phyloP scores from a whole-genome alignment of 2,329 filamentous ascomycete species.

The Sarocladium brachiariae region DNA sequence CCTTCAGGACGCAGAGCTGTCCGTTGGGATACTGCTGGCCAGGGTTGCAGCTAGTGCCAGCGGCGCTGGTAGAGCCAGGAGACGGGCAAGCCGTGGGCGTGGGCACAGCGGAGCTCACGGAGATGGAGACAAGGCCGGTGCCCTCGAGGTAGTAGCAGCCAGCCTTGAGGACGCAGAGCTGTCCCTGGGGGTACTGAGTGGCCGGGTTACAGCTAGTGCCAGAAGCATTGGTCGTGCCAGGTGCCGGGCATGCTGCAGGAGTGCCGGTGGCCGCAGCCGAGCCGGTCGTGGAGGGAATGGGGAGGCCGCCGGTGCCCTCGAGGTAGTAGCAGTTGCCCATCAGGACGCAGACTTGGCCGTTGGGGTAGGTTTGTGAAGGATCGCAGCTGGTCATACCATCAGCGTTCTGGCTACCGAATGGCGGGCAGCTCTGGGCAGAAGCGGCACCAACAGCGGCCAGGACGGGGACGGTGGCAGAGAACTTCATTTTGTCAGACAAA shows the following conservation, averaged over 20 bases:
- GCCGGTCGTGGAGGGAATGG: not conserved
- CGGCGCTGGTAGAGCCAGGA: constrained; percentile 11
- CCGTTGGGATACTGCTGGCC: constrained; percentile 16
- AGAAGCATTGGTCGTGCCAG: not conserved
- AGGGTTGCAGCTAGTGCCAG: constrained; percentile 17
- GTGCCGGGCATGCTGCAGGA: not conserved
- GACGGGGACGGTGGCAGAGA: too few relatives aligned
- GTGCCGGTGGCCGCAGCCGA: not conserved
- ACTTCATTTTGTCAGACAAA: too few relatives aligned
- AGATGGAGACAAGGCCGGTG: not conserved
- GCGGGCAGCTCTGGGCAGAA: not conserved
- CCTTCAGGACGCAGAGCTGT: constrained; percentile 13
- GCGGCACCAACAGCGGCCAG: too few relatives aligned
- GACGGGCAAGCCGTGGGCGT: constrained; percentile 1
- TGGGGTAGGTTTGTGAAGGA: not conserved
- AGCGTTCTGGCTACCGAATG: not conserved
- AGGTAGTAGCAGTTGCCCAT: not conserved
- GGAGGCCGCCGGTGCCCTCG: not conserved
- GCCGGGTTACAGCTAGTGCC: not conserved
- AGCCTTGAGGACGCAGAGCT: not conserved
- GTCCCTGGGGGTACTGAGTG: not conserved
- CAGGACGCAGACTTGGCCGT: not conserved
- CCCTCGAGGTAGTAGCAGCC: not conserved
- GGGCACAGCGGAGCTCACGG: not conserved
- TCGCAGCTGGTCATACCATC: not conserved